Evolutionary conservation across 192 early-diverging fungal genomes (phyloP), one percentile per base, ranked within the genome.

Genomic region (Entophlyctis helioformis): DNA sequence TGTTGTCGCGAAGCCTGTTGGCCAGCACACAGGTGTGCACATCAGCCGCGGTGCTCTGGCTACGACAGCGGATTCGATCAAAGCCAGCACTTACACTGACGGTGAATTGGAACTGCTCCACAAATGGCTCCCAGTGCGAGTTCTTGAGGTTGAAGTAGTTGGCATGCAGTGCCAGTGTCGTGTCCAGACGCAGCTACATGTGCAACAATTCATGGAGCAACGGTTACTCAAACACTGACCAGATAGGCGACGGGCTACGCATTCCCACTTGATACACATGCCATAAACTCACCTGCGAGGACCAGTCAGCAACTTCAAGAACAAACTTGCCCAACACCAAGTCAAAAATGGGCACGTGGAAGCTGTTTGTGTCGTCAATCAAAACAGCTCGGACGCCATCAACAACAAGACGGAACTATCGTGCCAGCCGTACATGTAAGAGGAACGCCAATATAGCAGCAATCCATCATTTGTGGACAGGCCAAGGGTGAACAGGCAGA

Each of bases 141-240:
- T 89, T 94, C 51, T 87, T 87, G 28, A 94, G 67, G 67, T 99
- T 96, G 48, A 94, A 99, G 61, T 87, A 93, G 57, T 95, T 96
- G 29, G 82, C 73, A 42, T 83, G 78, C 34, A 91, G 54, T 27
- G 70, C 58, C 3, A 95, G 57, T 5, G 76, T 70, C 3, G 74
- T 75, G 49, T 84, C 78, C 13, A 88, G 68, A 18, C 69, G 61
- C 37, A 59, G 19, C 46, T 66, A 20, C 11, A n/a, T n/a, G n/a
- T n/a, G n/a, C 39, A 11, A 15, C 42, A 26, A 21, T 19, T 41
- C n/a, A n/a, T n/a, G n/a, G n/a, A n/a, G n/a, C n/a, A n/a, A n/a
- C n/a, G n/a, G n/a, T n/a, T n/a, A n/a, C n/a, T n/a, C n/a, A n/a
- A n/a, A n/a, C n/a, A n/a, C n/a, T n/a, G n/a, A n/a, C n/a, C n/a